Percentiles rank a stretch among this genome's conserved stretches.
These are phyloP conservation scores for Cyberlindnera suaveolens DNA, from an alignment of 805 yeast species.

Conservation along the genomic window DNA sequence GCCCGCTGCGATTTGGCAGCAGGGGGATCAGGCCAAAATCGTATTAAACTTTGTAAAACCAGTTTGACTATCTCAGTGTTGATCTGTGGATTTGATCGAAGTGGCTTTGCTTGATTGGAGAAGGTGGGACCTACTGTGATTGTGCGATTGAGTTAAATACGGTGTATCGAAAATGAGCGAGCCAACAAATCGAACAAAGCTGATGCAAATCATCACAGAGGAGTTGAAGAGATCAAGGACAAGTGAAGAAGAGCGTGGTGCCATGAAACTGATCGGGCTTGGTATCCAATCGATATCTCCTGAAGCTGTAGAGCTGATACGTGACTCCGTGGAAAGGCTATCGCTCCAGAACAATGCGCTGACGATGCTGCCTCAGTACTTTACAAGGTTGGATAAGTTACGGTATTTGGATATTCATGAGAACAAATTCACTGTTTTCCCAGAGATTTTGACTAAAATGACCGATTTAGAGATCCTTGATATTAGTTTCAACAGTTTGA, in stretches of 20 bases:
- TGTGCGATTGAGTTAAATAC: background rate
- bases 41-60: too few species aligned
- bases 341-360: constrained; percentile 49
- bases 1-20: too few species aligned
- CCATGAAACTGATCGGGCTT: constrained; percentile 33
- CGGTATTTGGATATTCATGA: constrained; percentile 61
- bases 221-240: constrained; percentile 16
- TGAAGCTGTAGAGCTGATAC: constrained; percentile 31
- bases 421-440: constrained; percentile 50
- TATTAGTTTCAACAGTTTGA: constrained; percentile 49
- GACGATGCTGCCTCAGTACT: constrained; percentile 39
- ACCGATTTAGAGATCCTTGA: constrained; percentile 57
- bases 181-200: constrained; percentile 13
- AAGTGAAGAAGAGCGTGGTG: constrained; percentile 18
- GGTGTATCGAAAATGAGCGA: constrained; percentile 1
- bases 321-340: constrained; percentile 39
- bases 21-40: too few species aligned
- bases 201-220: constrained; percentile 21
- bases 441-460: constrained; percentile 35
- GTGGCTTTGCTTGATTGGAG: too few species aligned
- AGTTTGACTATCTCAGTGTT: background rate
- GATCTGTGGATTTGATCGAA: too few species aligned
- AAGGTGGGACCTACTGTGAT: background rate
- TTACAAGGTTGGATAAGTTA: constrained; percentile 38
- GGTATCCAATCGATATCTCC: constrained; percentile 33